Base-by-base conservation (phyloP, 2,329 filamentous ascomycete genomes). In the Diplocarpon rosae region DNA sequence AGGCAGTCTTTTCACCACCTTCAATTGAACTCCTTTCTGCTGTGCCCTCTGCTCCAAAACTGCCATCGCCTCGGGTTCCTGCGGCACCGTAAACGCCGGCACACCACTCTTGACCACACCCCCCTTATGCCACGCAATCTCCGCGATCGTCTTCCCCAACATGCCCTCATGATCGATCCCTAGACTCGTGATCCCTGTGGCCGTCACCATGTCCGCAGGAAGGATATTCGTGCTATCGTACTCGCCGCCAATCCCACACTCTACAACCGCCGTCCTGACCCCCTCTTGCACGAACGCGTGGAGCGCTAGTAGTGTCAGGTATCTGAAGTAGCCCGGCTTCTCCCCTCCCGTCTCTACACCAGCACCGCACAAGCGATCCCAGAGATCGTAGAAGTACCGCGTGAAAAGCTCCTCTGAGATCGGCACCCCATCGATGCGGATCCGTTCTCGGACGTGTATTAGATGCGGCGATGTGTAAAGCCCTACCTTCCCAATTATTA, bases 171-270 rank as follows among this genome's bases (percentile, higher is more conserved):
- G 89, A 56, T 95, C 89, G 48, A 95, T 83, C 3, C 86, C 88
- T 35, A 95, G 63, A 57, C 82, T 87, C 15, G 87, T 81, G 31
- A 95, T 79, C 0, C 80, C 81, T 6, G 76, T 80, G 1, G 88
- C 83, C 11, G 75, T 71, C 10, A 72, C 69, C 0, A 66, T 44
- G 0, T 71, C 70, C 10, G 65, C 60, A 42, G 71, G 67, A 5
- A 98, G 65, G 16, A 96, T 75, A 59, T 96, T 96, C 9, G 92
- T 98, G 24, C 84, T 83, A 59, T 96, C 90, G 58, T 88, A 88
- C 65, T 95, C 86, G 39, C 89, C 92, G 13, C 92, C 92, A 51
- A 96, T 93, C 0, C 92, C 92, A 57, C 87, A 94, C 65, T 98
- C 92, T 29, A 96, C 73, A 9, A 96, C 78, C 0, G 87, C 89